Evolutionary conservation across 2,329 filamentous ascomycete genomes (phyloP), one percentile per base, ranked within the genome.

Genomic region (Cryphonectria parasitica): DNA sequence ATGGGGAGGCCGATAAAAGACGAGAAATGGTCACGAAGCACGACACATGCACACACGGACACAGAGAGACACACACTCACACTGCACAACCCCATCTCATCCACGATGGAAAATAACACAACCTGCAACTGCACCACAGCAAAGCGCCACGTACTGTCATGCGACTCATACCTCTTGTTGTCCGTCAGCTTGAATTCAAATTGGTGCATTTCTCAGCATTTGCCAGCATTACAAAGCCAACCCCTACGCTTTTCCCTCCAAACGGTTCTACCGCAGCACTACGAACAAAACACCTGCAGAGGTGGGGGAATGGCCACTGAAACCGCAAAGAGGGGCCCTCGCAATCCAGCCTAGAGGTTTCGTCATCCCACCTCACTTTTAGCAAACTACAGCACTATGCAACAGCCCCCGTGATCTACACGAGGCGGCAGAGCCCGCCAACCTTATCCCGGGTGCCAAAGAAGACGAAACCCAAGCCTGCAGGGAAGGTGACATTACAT

Each of bases 1-100:
- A 64, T 73, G 71, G 71, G 63, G 49, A 66, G 66, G 62, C n/a
- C 66, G 69, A 41, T 72, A 72, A 36, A 58, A 11, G 39, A n/a
- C n/a, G 36, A 43, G 61, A 22, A 2, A 22, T 5, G 0, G 41
- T 28, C 61, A n/a, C 15, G 39, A 41, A 25, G 28, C n/a, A 39
- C 54, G 17, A 4, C 28, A 39, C 17, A 43, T 11, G 2, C n/a
- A 43, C 39, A 43, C 11, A 54, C 5, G 13, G 11, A 61, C 52
- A 41, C 28, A n/a, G n/a, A 13, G 2, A 39, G 8, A 10, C 36
- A 39, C 36, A 13, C 10, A 39, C 36, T 11, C 10, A 39, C 36
- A 39, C 36, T 39, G 36, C 36, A 39, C 11, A 11, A 39, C 41
- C 66, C 63, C 22, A 58, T 52, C 45, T 22, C 45, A n/a, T 52